Conservation (phyloP, 352 stramenopile genomes). For the Globisporangium barbulae region DNA sequence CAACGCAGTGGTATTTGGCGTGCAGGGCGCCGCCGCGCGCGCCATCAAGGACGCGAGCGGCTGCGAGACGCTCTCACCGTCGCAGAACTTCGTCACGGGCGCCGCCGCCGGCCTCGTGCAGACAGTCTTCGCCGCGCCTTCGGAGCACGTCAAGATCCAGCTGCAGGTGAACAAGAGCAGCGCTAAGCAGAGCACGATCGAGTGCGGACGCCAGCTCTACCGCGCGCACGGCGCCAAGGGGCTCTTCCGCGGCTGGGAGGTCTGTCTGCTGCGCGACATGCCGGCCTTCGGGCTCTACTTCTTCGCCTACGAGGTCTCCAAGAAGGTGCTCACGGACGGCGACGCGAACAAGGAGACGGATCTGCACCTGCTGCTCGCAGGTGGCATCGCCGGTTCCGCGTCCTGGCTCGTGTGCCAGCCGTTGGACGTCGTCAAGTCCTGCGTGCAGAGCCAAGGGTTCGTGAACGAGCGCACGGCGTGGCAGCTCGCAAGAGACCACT, state of each 20-base stretch:
- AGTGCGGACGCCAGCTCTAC: slow-evolving; percentile 40
- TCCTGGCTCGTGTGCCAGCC: slow-evolving; percentile 82
- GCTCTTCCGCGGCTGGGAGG: slow-evolving; percentile 68
- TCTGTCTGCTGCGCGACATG: slow-evolving; percentile 69
- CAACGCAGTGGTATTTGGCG: slow-evolving; percentile 80
- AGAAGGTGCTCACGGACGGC: slow-evolving; percentile 45
- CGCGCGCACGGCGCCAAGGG: slow-evolving; percentile 34
- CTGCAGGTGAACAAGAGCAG: slow-evolving; percentile 60
- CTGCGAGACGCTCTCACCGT: slow-evolving; percentile 27
- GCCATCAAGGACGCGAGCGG: slow-evolving; percentile 33
- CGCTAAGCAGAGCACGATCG: slow-evolving; percentile 45
- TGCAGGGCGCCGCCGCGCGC: slow-evolving; percentile 60
- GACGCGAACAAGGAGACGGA: slow-evolving; percentile 65
- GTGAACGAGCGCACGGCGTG: slow-evolving; percentile 37
- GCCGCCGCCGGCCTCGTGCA: slow-evolving; percentile 62
- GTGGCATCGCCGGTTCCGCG: slow-evolving; percentile 68
- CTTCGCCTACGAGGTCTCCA: slow-evolving; percentile 73
- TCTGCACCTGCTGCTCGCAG: slow-evolving; percentile 63
- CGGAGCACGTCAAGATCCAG: slow-evolving; percentile 85
- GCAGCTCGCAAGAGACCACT: slow-evolving; percentile 41
- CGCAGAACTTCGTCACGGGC: slow-evolving; percentile 56
- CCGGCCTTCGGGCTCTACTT: slow-evolving; percentile 83
- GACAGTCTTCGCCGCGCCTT: slow-evolving; percentile 64
- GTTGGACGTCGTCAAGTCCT: slow-evolving; percentile 89
- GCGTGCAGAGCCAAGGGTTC: slow-evolving; percentile 76